These are phyloP conservation scores for Sporothrix euskadiensis DNA, from an alignment of 2,329 filamentous ascomycete genomes.

Conservation along the genomic window DNA sequence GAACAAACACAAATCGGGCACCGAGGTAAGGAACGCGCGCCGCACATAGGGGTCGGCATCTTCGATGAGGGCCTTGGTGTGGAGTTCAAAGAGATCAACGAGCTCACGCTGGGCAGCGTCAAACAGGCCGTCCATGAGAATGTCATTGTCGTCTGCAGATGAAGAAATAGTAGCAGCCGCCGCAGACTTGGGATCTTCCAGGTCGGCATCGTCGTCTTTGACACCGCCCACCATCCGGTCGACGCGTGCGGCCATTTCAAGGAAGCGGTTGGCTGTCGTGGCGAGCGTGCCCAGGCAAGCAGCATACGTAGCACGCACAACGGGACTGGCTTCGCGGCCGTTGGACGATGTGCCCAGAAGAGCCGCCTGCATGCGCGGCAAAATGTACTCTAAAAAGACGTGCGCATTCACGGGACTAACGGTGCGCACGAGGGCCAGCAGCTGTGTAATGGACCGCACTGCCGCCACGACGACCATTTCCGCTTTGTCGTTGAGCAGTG, in stretches of 20 bases:
- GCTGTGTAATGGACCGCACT: constrained; percentile 81
- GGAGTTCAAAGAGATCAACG: constrained; percentile 77
- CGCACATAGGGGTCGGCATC: constrained; percentile 84
- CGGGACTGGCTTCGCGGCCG: constrained; percentile 41
- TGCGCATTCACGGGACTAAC: constrained; percentile 76
- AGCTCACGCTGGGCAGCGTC: constrained; percentile 84
- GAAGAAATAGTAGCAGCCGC: constrained; percentile 44
- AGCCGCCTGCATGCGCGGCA: constrained; percentile 62
- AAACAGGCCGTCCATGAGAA: constrained; percentile 67
- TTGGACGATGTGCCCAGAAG: constrained; percentile 42
- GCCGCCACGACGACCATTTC: constrained; percentile 85
- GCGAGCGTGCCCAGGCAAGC: constrained; percentile 88
- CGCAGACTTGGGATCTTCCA: background rate
- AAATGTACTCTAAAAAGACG: constrained; percentile 67
- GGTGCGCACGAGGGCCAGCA: constrained; percentile 83
- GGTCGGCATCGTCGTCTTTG: constrained; percentile 23
- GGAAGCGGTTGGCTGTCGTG: constrained; percentile 77
- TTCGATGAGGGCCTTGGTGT: constrained; percentile 87
- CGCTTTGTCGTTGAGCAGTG: constrained; percentile 75
- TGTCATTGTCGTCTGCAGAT: background rate
- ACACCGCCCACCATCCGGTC: constrained; percentile 25
- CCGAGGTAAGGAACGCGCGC: constrained; percentile 86
- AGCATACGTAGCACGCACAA: constrained; percentile 88
- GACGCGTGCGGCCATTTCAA: constrained; percentile 61
- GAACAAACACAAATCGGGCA: constrained; percentile 90